Evolutionary conservation across 805 yeast species (phyloP).

Genomic region (Lipomyces chichibuensis): DNA sequence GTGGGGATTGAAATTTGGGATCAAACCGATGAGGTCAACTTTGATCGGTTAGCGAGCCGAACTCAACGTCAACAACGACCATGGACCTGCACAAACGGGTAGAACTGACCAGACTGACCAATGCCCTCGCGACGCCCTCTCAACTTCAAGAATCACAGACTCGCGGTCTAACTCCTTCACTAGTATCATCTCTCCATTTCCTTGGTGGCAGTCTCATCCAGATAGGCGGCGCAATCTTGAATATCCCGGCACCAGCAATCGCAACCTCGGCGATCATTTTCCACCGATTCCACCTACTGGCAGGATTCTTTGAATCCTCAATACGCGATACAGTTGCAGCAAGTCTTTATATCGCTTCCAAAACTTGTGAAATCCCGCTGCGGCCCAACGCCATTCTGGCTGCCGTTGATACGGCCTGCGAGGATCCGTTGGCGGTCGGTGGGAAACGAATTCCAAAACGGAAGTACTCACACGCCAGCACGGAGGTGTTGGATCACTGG

Average conservation of each 20-base stretch:
- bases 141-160: constrained; percentile 20
- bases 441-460: not conserved
- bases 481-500: constrained; percentile 11
- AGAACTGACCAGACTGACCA: constrained; percentile 12
- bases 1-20: not conserved
- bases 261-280: constrained; percentile 30
- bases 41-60: not conserved
- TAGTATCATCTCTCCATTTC: constrained; percentile 18
- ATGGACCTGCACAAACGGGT: not conserved
- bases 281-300: constrained; percentile 32
- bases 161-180: constrained; percentile 11
- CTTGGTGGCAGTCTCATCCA: constrained; percentile 29
- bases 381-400: constrained; percentile 13
- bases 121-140: constrained; percentile 29
- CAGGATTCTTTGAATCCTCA: constrained; percentile 23
- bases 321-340: constrained; percentile 24
- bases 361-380: constrained; percentile 21
- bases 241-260: constrained; percentile 13
- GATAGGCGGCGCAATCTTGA: constrained; percentile 29
- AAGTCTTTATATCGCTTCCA: constrained; percentile 27
- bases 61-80: not conserved
- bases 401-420: constrained; percentile 21
- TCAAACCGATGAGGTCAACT: not conserved
- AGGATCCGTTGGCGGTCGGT: constrained; percentile 25
- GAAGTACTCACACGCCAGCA: not conserved